Conservation (phyloP, 495 filamentous ascomycete species). For the Barbatosphaeria neglecta region DNA sequence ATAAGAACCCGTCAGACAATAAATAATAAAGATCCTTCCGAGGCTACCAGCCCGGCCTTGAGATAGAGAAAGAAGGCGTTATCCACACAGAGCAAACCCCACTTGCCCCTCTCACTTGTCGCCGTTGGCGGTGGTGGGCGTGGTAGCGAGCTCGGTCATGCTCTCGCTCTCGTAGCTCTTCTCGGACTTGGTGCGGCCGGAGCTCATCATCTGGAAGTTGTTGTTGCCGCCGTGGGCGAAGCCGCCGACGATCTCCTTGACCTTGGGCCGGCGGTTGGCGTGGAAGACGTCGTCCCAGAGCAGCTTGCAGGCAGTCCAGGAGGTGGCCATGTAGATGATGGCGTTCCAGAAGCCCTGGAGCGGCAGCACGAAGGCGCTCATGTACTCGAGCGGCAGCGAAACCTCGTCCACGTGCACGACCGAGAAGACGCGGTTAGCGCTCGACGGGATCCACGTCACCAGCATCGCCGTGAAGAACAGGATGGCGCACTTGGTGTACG, state of each 20-base stretch:
- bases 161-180: constrained; percentile 27
- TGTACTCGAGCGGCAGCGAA: constrained; percentile 52
- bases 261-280: constrained; percentile 5
- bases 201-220: constrained; percentile 16
- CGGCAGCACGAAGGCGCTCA: constrained; percentile 64
- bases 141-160: constrained; percentile 30
- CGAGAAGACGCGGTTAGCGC: constrained; percentile 64
- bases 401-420: constrained; percentile 42
- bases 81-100: too few relatives aligned
- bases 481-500: constrained; percentile 72
- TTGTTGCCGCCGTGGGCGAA: constrained; percentile 1
- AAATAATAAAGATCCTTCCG: too few relatives aligned
- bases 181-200: constrained; percentile 8
- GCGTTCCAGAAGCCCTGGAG: constrained; percentile 84
- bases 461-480: constrained; percentile 77
- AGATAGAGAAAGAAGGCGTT: too few relatives aligned
- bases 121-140: constrained; percentile 8
- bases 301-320: constrained; percentile 33
- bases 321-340: constrained; percentile 64
- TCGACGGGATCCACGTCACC: constrained; percentile 80
- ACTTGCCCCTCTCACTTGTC: background rate
- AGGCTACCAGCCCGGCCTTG: too few relatives aligned
- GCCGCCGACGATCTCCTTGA: constrained; percentile 6
- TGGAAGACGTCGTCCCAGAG: constrained; percentile 14
- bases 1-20: too few relatives aligned